phyloP scores from a whole-genome alignment of 148 eudicot genomes.

The Salicornia ramosissima region DNA sequence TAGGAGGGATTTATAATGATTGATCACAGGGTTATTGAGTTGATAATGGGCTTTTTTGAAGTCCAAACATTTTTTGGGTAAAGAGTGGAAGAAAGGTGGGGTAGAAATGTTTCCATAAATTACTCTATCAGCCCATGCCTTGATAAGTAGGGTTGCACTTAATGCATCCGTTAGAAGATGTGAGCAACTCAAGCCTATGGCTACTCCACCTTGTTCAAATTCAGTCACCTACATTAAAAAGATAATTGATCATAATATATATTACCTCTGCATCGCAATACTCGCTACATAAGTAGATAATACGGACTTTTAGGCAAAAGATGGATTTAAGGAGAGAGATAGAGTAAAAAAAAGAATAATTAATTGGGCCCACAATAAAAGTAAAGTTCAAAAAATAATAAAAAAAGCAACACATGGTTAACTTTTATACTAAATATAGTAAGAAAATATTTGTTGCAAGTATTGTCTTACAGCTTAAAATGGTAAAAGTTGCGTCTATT shows the following conservation, averaged over 20 bases:
- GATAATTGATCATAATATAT: background rate
- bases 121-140: constrained; percentile 49
- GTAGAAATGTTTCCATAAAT: constrained; percentile 27
- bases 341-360: too few species aligned
- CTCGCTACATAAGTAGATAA: too few species aligned
- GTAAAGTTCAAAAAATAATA: too few species aligned
- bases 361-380: too few species aligned
- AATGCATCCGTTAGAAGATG: constrained; percentile 58
- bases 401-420: too few species aligned
- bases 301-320: too few species aligned
- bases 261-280: too few species aligned
- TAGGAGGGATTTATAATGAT: constrained; percentile 38
- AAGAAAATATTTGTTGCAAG: too few species aligned
- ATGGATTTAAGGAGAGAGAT: too few species aligned
- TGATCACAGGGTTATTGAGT: constrained; percentile 30
- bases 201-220: constrained; percentile 72
- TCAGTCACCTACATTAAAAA: constrained; percentile 41
- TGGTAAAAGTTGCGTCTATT: too few species aligned
- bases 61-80: constrained; percentile 33
- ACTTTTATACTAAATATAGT: too few species aligned
- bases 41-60: constrained; percentile 10
- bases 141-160: constrained; percentile 43
- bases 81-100: constrained; percentile 63
- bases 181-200: constrained; percentile 60
- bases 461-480: too few species aligned